Base-by-base conservation (phyloP, 805 yeast genomes). In the Candida adriatica region DNA sequence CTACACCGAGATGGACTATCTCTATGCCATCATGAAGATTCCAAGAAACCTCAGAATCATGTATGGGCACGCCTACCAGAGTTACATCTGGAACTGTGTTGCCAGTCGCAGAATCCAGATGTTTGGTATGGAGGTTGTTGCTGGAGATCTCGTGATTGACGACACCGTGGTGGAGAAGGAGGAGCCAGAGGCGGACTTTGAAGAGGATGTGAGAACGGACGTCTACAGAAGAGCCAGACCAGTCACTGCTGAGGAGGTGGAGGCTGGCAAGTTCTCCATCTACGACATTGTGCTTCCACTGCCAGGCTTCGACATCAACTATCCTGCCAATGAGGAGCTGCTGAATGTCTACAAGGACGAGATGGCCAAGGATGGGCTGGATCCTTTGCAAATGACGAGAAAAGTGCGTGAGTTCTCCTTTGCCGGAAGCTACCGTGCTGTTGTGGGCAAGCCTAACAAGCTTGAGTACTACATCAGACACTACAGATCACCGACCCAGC, bases 21-120 rank as follows among this genome's bases (percentile, higher is more conserved):
- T 84, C 49, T 74, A 73, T 38, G 92, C 94, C 3, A 69, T 94
- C 27, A 78, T 82, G 80, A 74, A 86, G 35, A 82, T 92, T 43
- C 97, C 98, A 20, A 73, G 95, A 57, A 88, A 88, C 53, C 64
- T 92, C 53, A 69, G 96, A 54, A 74, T 88, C 37, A 90, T 92
- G 94, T 92, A 92, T 52, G 95, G 83, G 3, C 99, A 92, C 58
- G 95, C 98, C 4, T 94, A 94, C 56, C 98, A 92, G 60, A 85
- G 96, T 42, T 92, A 79, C 51, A 73, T 92, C 18, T 94, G 98
- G 99, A 94, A 94, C 52, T 54, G 68, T 31, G 94, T 79, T 21
- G 90, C 87, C 1, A 79, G 94, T 31, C 72, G 71, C 43, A 69
- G 98, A 51, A 64, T 86, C 26, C 73, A 73, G 46, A 51, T 77